Evolutionary conservation across 371 early-diverging fungal genomes (phyloP), one percentile per base, ranked within the genome.

Genomic region (Mortierella sp.): DNA sequence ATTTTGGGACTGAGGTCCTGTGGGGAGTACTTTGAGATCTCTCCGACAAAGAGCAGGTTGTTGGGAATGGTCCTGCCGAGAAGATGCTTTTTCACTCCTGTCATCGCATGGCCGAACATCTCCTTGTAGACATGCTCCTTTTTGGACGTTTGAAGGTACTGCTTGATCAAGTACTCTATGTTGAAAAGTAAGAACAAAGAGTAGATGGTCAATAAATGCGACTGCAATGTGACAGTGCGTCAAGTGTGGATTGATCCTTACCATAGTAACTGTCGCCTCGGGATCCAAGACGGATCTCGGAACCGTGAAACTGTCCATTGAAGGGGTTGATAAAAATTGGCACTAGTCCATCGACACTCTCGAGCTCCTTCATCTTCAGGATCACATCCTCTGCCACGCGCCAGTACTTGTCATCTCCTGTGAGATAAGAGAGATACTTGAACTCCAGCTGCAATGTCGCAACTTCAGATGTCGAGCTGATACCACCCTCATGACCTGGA

Each of bases 191-290:
- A 10, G 19, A 16, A n/a, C 26, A 54, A 70, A 31, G 63, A 21
- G 6, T 68, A 16, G 38, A 42, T 38, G n/a, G 9, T 42, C 24
- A 28, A 16, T 16, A 4, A 24, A 21, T 24, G 38, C 1, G 21
- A 68, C 10, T 28, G 24, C 11, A 14, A 2, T 34, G 9, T 31
- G 10, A 52, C 38, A 13, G 1, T 28, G 13, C 34, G 14, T 16
- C 0, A 31, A 19, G 14, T 8, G 42, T 70, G 24, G 42, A 10
- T 21, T 44, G 34, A 70, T 68, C 0, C n/a, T 80, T 92, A 92
- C 93, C 94, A 90, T 98, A 99, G 84, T 97, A 99, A 80, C 96
- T 96, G 79, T 99, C 99, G 1, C 97, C 97, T 26, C 93, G 90
- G 0, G 96, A 94, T 6, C 99, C 98, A 26, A 98, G 80, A 3